A percentile compares a stretch with the other conserved stretches of the same genome.
phyloP scores from a whole-genome alignment of 2,329 filamentous ascomycete genomes.

The Balansia obtecta region DNA sequence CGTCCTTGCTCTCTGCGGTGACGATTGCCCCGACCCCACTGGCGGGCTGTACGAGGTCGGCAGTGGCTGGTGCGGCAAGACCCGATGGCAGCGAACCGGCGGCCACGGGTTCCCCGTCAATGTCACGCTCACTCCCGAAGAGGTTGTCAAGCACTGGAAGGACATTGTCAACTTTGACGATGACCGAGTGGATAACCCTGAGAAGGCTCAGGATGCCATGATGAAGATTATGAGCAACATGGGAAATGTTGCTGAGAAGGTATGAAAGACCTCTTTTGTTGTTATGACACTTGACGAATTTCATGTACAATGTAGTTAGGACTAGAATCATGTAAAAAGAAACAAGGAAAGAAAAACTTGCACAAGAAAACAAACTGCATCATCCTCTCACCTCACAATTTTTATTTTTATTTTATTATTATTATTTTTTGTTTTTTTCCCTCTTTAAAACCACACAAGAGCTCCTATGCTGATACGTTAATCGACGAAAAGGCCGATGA shows the following conservation, averaged over 20 bases:
- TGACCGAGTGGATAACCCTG: conserved; percentile 75
- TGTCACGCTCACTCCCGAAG: conserved; percentile 71
- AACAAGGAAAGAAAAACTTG: not conserved
- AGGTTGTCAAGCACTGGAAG: conserved; percentile 62
- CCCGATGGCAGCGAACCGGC: conserved; percentile 86
- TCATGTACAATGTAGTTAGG: conserved; percentile 11
- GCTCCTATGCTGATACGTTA: not conserved
- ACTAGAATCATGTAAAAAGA: conserved; percentile 9
- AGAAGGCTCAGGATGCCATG: conserved; percentile 62
- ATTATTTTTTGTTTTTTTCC: too few species aligned
- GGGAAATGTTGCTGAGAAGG: conserved; percentile 58
- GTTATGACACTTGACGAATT: not conserved
- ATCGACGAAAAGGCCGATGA: conserved; percentile 6
- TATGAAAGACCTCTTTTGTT: conserved; percentile 29
- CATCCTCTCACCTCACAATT: not conserved
- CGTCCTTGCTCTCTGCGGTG: conserved; percentile 71
- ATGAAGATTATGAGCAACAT: conserved; percentile 73
- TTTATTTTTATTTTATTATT: too few species aligned
- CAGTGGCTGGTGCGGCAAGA: conserved; percentile 83
- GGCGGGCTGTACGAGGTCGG: conserved; percentile 90
- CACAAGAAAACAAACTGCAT: not conserved
- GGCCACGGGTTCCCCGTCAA: conserved; percentile 88
- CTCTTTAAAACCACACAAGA: not conserved
- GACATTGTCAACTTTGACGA: conserved; percentile 80
- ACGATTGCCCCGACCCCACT: conserved; percentile 75